Percentiles rank a stretch among this genome's conserved stretches.
These are phyloP conservation scores for Diaporthe eres DNA, from an alignment of 2,329 filamentous ascomycete species.

Conservation along the genomic window DNA sequence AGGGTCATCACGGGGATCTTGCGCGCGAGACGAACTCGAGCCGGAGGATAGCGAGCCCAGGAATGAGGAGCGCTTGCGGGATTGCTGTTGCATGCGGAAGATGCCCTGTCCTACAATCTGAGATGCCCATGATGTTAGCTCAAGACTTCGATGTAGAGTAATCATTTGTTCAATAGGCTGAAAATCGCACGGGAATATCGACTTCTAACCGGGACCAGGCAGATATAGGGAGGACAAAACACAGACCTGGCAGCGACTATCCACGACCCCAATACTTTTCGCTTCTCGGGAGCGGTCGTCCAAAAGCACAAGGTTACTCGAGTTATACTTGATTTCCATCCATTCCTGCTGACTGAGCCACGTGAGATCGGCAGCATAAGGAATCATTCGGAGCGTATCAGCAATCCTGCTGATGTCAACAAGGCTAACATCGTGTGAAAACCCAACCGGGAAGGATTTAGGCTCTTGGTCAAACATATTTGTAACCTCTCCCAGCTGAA, in stretches of 20 bases:
- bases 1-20: conserved; percentile 2
- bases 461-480: background rate
- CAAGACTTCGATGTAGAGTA: background rate
- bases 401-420: background rate
- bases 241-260: background rate
- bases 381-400: background rate
- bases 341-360: conserved; percentile 7
- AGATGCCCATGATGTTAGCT: background rate
- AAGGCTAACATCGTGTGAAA: background rate
- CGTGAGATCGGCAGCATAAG: background rate
- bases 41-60: background rate
- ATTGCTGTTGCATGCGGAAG: conserved; percentile 10
- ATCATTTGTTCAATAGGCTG: background rate
- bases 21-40: background rate
- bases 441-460: background rate
- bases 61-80: conserved; percentile 16
- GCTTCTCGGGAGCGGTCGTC: conserved; percentile 1
- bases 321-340: conserved; percentile 14
- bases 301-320: background rate
- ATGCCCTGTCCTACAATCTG: conserved; percentile 21
- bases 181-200: background rate
- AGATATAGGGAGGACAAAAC: background rate
- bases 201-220: background rate
- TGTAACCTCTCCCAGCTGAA: background rate
- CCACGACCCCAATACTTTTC: conserved; percentile 1